These are phyloP conservation scores for Zarea fungicola DNA, from an alignment of 2,329 filamentous ascomycete species.

Conservation along the genomic window DNA sequence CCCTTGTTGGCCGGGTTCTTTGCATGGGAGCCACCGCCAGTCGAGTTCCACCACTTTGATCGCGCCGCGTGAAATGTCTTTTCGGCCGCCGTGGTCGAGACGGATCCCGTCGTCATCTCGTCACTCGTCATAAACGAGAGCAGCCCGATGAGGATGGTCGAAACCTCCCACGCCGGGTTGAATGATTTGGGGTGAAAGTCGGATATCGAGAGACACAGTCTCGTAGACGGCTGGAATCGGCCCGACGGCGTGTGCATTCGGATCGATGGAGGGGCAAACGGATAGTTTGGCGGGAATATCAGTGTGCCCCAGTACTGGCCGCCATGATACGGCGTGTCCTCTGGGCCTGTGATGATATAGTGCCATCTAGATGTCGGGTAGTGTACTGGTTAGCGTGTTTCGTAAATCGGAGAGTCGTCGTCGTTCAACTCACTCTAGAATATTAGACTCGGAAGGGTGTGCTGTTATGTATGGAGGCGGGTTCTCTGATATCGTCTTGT, in stretches of 20 bases:
- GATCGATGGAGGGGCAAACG: constrained; percentile 93
- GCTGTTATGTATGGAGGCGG: constrained; percentile 85
- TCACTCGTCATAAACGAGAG: constrained; percentile 98
- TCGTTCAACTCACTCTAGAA: constrained; percentile 79
- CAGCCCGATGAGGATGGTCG: constrained; percentile 89
- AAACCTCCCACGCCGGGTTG: constrained; percentile 97
- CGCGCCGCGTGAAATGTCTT: constrained; percentile 70
- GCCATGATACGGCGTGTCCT: constrained; percentile 86
- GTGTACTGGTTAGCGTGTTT: constrained; percentile 3
- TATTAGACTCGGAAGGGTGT: constrained; percentile 85
- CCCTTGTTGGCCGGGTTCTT: constrained; percentile 58
- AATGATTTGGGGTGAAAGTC: constrained; percentile 98
- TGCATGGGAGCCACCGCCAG: constrained; percentile 71
- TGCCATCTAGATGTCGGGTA: constrained; percentile 61
- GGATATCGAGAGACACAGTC: constrained; percentile 90
- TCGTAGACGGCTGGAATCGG: constrained; percentile 86
- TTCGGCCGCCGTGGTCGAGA: constrained; percentile 72
- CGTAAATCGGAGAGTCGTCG: too few species aligned
- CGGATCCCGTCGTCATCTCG: constrained; percentile 94
- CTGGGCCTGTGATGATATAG: constrained; percentile 91
- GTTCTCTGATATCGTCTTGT: constrained; percentile 60
- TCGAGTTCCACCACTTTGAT: constrained; percentile 94
- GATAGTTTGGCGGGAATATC: constrained; percentile 92
- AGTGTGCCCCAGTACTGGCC: constrained; percentile 98
- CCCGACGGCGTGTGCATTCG: constrained; percentile 98